Conservation (phyloP, 164 flowering plant species). For the Piper longum region DNA sequence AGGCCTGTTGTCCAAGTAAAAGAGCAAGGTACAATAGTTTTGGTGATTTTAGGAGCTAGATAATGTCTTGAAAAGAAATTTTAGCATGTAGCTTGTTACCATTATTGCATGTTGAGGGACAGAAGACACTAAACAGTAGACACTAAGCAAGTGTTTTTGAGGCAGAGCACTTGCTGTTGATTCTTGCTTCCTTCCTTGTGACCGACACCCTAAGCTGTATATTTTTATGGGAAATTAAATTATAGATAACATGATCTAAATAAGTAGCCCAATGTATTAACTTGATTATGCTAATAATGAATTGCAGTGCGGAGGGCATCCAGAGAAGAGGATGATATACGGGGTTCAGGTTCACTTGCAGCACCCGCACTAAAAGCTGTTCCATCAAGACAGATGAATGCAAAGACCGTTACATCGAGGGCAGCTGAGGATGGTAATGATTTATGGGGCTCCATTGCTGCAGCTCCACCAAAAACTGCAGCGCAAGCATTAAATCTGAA, state of each 20-base stretch:
- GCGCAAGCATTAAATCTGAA: constrained; percentile 47
- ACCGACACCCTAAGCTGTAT: too few species aligned
- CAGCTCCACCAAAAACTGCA: constrained; percentile 53
- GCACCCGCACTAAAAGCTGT: constrained; percentile 20
- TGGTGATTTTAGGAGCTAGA: not conserved
- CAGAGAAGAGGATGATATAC: constrained; percentile 47
- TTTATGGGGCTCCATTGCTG: constrained; percentile 49
- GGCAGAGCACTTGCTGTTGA: too few species aligned
- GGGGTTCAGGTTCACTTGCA: constrained; percentile 44
- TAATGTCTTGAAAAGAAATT: not conserved
- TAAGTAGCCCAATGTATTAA: too few species aligned
- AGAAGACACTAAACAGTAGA: too few species aligned
- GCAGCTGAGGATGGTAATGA: constrained; percentile 12
- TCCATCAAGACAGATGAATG: constrained; percentile 2
- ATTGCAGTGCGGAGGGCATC: constrained; percentile 7
- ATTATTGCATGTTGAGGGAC: too few species aligned
- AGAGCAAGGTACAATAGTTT: constrained; percentile 39
- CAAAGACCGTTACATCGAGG: not conserved
- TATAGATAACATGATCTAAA: too few species aligned
- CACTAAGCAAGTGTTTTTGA: too few species aligned
- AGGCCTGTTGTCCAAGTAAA: constrained; percentile 73
- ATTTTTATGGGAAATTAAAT: too few species aligned
- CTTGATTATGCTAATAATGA: not conserved
- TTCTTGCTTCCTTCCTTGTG: too few species aligned
- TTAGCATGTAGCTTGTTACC: not conserved